These are phyloP conservation scores for Cyclostephanos invisitatus DNA, from an alignment of 108 stramenopile species.

Conservation along the genomic window DNA sequence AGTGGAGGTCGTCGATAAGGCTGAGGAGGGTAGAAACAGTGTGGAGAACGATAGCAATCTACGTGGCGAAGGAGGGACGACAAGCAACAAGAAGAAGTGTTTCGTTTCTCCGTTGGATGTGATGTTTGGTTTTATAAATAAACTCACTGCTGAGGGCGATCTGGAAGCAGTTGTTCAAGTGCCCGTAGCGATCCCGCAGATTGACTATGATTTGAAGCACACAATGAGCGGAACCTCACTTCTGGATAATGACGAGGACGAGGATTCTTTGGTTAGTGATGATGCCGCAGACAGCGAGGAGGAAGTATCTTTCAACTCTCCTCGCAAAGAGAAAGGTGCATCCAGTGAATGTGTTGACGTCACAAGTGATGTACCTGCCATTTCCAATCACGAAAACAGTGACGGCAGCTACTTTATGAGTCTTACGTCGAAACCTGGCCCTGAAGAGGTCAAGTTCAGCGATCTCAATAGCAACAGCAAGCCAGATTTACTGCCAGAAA, in stretches of 20 bases:
- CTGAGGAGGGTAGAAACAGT: constrained; percentile 56
- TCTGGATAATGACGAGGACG: constrained; percentile 34
- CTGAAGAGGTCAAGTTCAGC: neutral
- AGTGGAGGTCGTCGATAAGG: constrained; percentile 48
- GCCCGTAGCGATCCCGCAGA: neutral
- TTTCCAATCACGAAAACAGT: constrained; percentile 6
- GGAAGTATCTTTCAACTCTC: constrained; percentile 31
- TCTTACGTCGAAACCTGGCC: neutral
- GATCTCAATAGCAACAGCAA: constrained; percentile 11
- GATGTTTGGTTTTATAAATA: constrained; percentile 39
- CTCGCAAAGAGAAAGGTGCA: constrained; percentile 14
- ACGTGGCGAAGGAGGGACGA: neutral
- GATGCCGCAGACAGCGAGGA: constrained; percentile 29
- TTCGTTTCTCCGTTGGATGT: constrained; percentile 46
- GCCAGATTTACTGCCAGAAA: neutral
- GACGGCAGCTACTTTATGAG: constrained; percentile 7
- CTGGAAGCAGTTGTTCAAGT: neutral
- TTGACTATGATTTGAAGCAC: neutral
- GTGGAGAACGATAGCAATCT: constrained; percentile 11
- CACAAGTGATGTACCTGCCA: constrained; percentile 2
- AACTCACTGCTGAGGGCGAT: constrained; percentile 34
- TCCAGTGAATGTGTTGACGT: neutral
- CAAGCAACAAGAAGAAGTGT: neutral
- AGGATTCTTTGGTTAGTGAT: constrained; percentile 2
- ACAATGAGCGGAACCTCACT: constrained; percentile 20